Conservation (phyloP, 2,329 filamentous ascomycete species). For the Aspergillus uvarum region DNA sequence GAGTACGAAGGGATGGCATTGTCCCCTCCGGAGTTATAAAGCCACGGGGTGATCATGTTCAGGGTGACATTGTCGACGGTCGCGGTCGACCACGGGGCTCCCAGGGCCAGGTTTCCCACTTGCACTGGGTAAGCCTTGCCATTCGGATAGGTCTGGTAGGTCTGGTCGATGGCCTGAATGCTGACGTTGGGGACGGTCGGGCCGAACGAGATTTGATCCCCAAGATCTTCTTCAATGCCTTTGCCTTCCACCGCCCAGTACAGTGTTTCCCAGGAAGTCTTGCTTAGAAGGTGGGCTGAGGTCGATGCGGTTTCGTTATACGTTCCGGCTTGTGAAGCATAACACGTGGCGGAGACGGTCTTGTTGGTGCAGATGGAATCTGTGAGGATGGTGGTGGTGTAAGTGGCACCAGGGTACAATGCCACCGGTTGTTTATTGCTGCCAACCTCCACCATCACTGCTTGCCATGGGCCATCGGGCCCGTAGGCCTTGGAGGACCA, state of each 20-base stretch:
- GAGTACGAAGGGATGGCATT: slow-evolving; percentile 39
- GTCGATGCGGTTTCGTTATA: slow-evolving; percentile 16
- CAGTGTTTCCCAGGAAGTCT: slow-evolving; percentile 12
- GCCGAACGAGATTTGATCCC: slow-evolving; percentile 12
- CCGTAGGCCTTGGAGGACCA: slow-evolving; percentile 23
- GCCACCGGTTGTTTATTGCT: slow-evolving; percentile 15
- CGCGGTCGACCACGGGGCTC: slow-evolving; percentile 11
- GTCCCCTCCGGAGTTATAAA: slow-evolving; percentile 15
- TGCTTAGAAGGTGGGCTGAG: slow-evolving; percentile 7
- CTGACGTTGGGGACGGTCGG: slow-evolving; percentile 19
- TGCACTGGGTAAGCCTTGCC: slow-evolving; percentile 19
- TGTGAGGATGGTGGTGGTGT: slow-evolving; percentile 17
- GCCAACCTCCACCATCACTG: slow-evolving; percentile 21
- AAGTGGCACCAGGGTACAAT: slow-evolving; percentile 21
- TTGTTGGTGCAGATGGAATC: slow-evolving; percentile 19
- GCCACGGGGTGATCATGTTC: slow-evolving; percentile 17
- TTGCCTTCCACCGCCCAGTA: slow-evolving; percentile 18
- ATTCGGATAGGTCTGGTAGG: slow-evolving; percentile 24
- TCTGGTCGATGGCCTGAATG: slow-evolving; percentile 18
- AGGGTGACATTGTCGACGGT: slow-evolving; percentile 6
- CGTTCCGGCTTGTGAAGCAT: slow-evolving; percentile 15
- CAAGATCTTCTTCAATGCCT: slow-evolving; percentile 9
- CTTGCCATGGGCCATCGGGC: slow-evolving; percentile 31
- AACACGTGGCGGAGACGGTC: slow-evolving; percentile 15
- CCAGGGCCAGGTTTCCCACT: slow-evolving; percentile 22